These are phyloP conservation scores for Penicillium expansum DNA, from an alignment of 2,329 filamentous ascomycete species.

Conservation along the genomic window DNA sequence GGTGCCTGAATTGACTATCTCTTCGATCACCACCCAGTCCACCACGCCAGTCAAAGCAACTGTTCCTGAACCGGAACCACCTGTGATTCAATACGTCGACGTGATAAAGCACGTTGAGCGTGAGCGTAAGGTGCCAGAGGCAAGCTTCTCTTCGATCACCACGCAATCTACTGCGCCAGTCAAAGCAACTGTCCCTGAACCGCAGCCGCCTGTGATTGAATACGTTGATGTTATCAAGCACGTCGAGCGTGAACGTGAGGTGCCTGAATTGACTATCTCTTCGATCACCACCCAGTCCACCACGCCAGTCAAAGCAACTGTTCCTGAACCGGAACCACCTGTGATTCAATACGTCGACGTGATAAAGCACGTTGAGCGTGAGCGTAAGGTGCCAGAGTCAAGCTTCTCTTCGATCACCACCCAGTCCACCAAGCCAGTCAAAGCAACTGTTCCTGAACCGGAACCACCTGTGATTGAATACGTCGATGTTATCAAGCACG, in stretches of 20 bases:
- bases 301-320: no score
- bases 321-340: no score
- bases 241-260: no score
- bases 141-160: constrained; percentile 32
- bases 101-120: constrained; percentile 9
- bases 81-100: neutral
- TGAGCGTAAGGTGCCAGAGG: constrained; percentile 12
- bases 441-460: constrained; percentile 33
- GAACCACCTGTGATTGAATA: constrained; percentile 7
- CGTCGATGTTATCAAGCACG: constrained; percentile 2
- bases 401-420: no score
- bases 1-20: constrained; percentile 24
- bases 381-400: no score
- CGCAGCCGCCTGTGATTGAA: no score
- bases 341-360: no score
- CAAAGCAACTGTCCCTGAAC: constrained; percentile 17
- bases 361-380: no score
- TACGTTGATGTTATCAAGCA: no score
- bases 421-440: no score
- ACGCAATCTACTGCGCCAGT: constrained; percentile 30
- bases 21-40: constrained; percentile 29
- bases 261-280: no score
- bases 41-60: constrained; percentile 25
- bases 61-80: constrained; percentile 18
- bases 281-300: no score